A percentile compares a stretch with the other conserved stretches of the same genome.
Conservation (phyloP, 345 rosid species). For the Eucalyptus leucophloia region DNA sequence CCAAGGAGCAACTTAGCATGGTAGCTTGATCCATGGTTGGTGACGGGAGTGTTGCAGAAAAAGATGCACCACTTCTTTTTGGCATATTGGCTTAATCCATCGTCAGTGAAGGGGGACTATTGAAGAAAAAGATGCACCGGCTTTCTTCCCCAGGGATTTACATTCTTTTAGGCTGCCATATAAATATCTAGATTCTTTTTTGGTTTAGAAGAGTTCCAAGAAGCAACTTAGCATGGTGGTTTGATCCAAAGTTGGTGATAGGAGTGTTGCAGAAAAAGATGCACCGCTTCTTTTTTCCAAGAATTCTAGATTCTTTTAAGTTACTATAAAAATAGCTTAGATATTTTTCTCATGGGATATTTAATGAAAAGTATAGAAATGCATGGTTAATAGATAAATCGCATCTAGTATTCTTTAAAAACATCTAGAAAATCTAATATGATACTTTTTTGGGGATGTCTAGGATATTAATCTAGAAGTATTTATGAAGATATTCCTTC, state of each 20-base stretch:
- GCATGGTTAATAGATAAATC: neutral
- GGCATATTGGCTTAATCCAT: neutral
- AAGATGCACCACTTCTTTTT: neutral
- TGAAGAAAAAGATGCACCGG: neutral
- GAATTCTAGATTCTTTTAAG: neutral
- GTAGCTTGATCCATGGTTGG: neutral
- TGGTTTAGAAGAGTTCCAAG: neutral
- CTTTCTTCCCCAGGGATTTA: neutral
- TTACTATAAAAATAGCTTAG: neutral
- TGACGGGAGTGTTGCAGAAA: neutral
- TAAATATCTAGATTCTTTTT: neutral
- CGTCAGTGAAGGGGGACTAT: neutral
- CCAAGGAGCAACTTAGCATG: neutral
- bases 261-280: neutral
- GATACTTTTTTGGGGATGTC: neutral
- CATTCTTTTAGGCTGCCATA: neutral
- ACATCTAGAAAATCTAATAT: neutral
- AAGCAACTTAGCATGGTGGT: neutral
- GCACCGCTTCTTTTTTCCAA: neutral
- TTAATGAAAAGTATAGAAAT: neutral
- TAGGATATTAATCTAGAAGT: neutral
- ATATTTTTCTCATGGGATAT: neutral
- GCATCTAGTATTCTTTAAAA: accelerated
- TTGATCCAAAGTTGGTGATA: neutral
- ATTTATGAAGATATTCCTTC: neutral